Evolutionary conservation across 2,329 filamentous ascomycete genomes (phyloP).

Genomic region (Calonectria henricotiae): DNA sequence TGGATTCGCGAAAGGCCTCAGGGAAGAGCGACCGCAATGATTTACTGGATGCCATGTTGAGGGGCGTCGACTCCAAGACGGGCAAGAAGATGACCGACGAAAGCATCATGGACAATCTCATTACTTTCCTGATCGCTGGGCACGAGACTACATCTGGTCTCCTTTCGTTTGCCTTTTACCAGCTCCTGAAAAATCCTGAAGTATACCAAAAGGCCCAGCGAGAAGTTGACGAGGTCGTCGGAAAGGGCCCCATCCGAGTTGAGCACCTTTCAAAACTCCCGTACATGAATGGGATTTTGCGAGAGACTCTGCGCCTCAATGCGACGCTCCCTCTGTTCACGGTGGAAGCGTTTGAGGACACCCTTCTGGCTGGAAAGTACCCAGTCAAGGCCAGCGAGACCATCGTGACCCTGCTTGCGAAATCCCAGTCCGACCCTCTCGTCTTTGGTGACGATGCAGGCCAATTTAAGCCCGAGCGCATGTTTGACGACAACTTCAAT

Average conservation of each 20-base stretch:
- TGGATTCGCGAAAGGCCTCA: constrained; percentile 69
- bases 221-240: constrained; percentile 78
- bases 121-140: constrained; percentile 80
- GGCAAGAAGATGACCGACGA: constrained; percentile 75
- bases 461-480: constrained; percentile 79
- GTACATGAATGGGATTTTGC: constrained; percentile 76
- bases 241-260: constrained; percentile 69
- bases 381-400: constrained; percentile 67
- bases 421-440: constrained; percentile 73
- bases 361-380: constrained; percentile 74
- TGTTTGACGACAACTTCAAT: constrained; percentile 80
- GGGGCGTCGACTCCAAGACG: constrained; percentile 77
- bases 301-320: constrained; percentile 76
- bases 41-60: constrained; percentile 79
- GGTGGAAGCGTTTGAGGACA: constrained; percentile 69
- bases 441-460: constrained; percentile 77
- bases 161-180: constrained; percentile 77
- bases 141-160: constrained; percentile 81
- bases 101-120: constrained; percentile 78
- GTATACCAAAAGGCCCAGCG: constrained; percentile 73
- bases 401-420: constrained; percentile 66
- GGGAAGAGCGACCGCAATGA: constrained; percentile 74
- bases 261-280: constrained; percentile 76
- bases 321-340: constrained; percentile 74
- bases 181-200: constrained; percentile 75